Evolutionary conservation across 371 early-diverging fungal species (phyloP), one percentile per base, ranked within the genome.

Genomic region (Mortierella sp.): DNA sequence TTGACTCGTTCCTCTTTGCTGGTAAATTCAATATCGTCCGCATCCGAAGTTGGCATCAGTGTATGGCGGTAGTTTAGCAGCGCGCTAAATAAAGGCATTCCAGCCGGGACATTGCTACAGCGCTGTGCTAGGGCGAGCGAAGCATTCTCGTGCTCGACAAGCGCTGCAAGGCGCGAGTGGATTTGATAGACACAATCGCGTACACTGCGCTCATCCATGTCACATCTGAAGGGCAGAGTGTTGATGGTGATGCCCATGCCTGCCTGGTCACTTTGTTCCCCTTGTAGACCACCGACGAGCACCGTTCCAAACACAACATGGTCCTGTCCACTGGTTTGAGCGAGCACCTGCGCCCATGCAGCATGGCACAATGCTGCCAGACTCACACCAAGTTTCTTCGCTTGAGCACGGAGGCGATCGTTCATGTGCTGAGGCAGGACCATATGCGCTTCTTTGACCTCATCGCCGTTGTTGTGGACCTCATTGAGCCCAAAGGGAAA

Each of bases 101-200:
- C 79, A 8, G 52, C 46, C 43, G 50, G 50, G 11, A 56, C 46
- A 32, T 62, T 24, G 62, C 58, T 42, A 56, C 57, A 44, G 11
- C 64, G 66, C 60, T 63, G 81, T 69, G 50, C 72, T 55, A 53
- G 55, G 0, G 63, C 57, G 59, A 52, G 28, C 42, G 51, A 44
- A 54, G 46, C 57, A 32, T 60, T 42, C 34, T 34, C 34, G 11
- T 34, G 34, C 34, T 34, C 44, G 42, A 56, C n/a, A 11, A 63
- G 39, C 52, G 39, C 42, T 37, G 60, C 60, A 7, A 60, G 32
- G 26, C 37, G 27, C 15, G 41, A 11, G 24, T 60, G 60, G 5
- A 41, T 44, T 27, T 44, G 39, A 34, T n/a, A 43, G 41, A 61
- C 52, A 46, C 46, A 23, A 15, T 61, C 53, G 17, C 9, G 27